phyloP scores from a whole-genome alignment of 768 basidiomycete species.

The Kwoniella dendrophila region DNA sequence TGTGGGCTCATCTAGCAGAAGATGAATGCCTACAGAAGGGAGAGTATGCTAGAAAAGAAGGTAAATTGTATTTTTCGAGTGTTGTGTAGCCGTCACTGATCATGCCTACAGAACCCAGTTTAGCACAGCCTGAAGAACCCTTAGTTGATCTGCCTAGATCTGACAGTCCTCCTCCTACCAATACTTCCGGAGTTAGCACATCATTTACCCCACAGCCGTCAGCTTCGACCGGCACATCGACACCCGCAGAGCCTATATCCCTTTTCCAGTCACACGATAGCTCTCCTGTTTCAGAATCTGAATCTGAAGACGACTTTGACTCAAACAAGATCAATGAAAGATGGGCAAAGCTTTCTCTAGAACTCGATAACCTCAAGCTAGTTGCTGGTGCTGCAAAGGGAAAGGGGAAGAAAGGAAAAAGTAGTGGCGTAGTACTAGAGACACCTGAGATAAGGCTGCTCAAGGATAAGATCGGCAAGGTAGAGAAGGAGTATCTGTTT shows the following conservation, averaged over 20 bases:
- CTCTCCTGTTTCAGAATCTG: slow-evolving; percentile 16
- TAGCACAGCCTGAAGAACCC: slow-evolving; percentile 14
- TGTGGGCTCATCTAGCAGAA: slow-evolving; percentile 52
- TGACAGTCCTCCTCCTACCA: not conserved
- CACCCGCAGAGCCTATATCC: slow-evolving; percentile 12
- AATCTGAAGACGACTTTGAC: slow-evolving; percentile 36
- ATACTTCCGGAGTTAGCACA: not conserved
- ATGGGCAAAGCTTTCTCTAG: slow-evolving; percentile 39
- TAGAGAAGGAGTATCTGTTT: slow-evolving; percentile 56
- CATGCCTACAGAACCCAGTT: slow-evolving; percentile 7
- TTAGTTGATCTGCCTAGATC: slow-evolving; percentile 5
- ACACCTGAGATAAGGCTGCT: slow-evolving; percentile 44
- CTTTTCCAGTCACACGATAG: slow-evolving; percentile 38
- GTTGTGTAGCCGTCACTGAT: not conserved
- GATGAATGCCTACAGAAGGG: slow-evolving; percentile 50
- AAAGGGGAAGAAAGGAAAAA: slow-evolving; percentile 43
- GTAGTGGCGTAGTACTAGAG: slow-evolving; percentile 35
- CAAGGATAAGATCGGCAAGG: slow-evolving; percentile 39
- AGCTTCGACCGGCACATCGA: not conserved
- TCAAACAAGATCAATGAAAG: slow-evolving; percentile 38
- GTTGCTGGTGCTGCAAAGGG: slow-evolving; percentile 28
- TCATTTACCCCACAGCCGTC: not conserved
- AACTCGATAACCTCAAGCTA: slow-evolving; percentile 33
- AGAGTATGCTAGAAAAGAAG: slow-evolving; percentile 38
- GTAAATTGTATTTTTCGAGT: slow-evolving; percentile 1